These are phyloP conservation scores for Meira miltonrushii DNA, from an alignment of 1,284 basidiomycete species.

Conservation along the genomic window DNA sequence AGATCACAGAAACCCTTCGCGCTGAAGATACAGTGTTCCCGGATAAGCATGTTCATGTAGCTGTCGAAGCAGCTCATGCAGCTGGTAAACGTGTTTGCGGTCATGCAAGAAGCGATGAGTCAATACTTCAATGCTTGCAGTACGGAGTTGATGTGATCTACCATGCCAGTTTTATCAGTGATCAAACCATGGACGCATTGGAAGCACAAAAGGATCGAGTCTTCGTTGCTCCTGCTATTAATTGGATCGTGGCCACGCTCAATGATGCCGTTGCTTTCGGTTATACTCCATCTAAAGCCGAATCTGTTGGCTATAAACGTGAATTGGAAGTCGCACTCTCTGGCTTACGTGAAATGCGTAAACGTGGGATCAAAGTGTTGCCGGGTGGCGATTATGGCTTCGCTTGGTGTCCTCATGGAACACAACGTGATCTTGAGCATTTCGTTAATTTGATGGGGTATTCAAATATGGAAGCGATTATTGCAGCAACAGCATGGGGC, in stretches of 20 bases:
- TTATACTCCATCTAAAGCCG: not conserved
- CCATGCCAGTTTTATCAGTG: not conserved
- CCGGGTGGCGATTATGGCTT: conserved; percentile 27
- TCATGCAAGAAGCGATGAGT: conserved; percentile 1
- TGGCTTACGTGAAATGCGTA: not conserved
- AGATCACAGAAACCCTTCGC: conserved; percentile 51
- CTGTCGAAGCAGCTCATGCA: not conserved
- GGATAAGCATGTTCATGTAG: conserved; percentile 36
- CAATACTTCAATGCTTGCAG: not conserved
- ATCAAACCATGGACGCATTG: not conserved
- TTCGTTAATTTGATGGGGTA: conserved; percentile 53
- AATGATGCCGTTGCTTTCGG: conserved; percentile 1
- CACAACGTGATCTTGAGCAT: conserved; percentile 53
- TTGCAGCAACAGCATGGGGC: conserved; percentile 53
- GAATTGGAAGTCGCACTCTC: not conserved
- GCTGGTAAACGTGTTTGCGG: not conserved
- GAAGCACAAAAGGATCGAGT: not conserved
- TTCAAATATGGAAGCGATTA: conserved; percentile 53
- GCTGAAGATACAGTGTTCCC: conserved; percentile 53
- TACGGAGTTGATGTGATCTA: not conserved
- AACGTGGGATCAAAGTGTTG: conserved; percentile 33
- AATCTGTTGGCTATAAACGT: not conserved
- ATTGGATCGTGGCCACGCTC: not conserved
- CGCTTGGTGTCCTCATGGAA: conserved; percentile 54
- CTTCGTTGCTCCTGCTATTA: not conserved